These are phyloP conservation scores for Aspergillus bertholletiae DNA, from an alignment of 495 filamentous ascomycete genomes.

Conservation along the genomic window DNA sequence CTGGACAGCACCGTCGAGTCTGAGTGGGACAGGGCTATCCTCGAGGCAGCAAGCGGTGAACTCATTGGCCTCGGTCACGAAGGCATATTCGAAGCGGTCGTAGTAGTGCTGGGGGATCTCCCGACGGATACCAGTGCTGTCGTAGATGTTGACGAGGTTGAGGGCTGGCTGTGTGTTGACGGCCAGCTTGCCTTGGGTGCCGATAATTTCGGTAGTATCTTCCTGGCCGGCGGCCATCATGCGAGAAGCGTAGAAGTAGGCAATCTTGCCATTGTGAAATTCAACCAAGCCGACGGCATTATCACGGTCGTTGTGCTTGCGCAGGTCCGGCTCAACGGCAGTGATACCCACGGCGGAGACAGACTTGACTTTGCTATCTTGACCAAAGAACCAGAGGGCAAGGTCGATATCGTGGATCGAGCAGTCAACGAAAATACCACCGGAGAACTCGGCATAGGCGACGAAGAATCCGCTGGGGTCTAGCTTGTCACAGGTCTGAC, in stretches of 20 bases:
- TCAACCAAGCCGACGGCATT: conserved; percentile 63
- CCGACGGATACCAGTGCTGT: conserved; percentile 44
- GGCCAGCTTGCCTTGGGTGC: conserved; percentile 56
- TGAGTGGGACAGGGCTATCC: conserved; percentile 47
- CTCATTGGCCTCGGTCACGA: conserved; percentile 60
- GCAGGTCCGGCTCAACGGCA: conserved; percentile 57
- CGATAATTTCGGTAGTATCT: conserved; percentile 62
- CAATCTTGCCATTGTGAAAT: conserved; percentile 58
- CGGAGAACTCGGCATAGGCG: conserved; percentile 50
- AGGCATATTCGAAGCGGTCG: conserved; percentile 59
- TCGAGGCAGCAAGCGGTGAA: conserved; percentile 55
- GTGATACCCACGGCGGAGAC: conserved; percentile 54
- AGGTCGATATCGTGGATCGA: conserved; percentile 58
- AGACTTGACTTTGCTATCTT: conserved; percentile 46
- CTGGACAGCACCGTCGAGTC: conserved; percentile 51
- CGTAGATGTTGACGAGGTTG: conserved; percentile 51
- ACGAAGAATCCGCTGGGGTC: conserved; percentile 56
- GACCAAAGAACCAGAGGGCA: conserved; percentile 54
- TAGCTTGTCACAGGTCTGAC: conserved; percentile 55
- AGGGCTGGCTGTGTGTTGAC: conserved; percentile 52
- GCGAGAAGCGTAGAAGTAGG: conserved; percentile 55
- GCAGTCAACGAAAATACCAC: conserved; percentile 62
- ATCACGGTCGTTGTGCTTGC: conserved; percentile 56
- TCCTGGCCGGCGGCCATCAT: conserved; percentile 66
- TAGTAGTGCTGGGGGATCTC: conserved; percentile 59